A percentile compares a stretch with the other conserved stretches of the same genome.
Conservation (phyloP, 306 rosid genomes). For the Calophaca sinica region DNA sequence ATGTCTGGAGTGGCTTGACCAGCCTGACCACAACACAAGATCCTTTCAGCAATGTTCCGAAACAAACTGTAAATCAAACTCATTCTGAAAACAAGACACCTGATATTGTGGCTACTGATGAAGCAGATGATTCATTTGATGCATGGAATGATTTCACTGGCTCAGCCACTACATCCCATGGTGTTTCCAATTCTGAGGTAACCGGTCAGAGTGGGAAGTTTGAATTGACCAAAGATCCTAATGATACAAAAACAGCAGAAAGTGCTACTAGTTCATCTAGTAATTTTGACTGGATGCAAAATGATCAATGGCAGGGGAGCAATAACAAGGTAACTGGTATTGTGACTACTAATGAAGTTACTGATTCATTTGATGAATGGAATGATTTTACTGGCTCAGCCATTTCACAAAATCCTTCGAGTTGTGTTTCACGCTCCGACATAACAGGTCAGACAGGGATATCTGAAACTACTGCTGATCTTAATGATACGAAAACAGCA, state of each 20-base stretch:
- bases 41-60: constrained; percentile 52
- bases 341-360: constrained; percentile 43
- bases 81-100: constrained; percentile 51
- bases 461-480: constrained; percentile 49
- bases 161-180: constrained; percentile 48
- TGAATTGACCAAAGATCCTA: constrained; percentile 44
- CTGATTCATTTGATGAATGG: constrained; percentile 67
- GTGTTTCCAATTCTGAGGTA: constrained; percentile 51
- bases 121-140: constrained; percentile 59
- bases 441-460: constrained; percentile 51
- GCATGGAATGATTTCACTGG: constrained; percentile 71
- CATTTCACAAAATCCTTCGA: constrained; percentile 51
- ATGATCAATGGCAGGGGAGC: constrained; percentile 54
- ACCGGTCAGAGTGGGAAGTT: constrained; percentile 50
- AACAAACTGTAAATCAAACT: constrained; percentile 50
- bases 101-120: constrained; percentile 43
- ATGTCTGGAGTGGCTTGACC: constrained; percentile 68
- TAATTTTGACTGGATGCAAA: constrained; percentile 63
- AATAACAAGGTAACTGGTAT: constrained; percentile 47
- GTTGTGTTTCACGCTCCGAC: constrained; percentile 52
- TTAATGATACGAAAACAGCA: constrained; percentile 43
- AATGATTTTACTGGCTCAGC: constrained; percentile 71
- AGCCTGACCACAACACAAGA: constrained; percentile 53
- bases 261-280: constrained; percentile 49
- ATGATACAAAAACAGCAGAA: constrained; percentile 51